phyloP scores from a whole-genome alignment of 345 rosid genomes.

The Psidium friedrichsthalianum region DNA sequence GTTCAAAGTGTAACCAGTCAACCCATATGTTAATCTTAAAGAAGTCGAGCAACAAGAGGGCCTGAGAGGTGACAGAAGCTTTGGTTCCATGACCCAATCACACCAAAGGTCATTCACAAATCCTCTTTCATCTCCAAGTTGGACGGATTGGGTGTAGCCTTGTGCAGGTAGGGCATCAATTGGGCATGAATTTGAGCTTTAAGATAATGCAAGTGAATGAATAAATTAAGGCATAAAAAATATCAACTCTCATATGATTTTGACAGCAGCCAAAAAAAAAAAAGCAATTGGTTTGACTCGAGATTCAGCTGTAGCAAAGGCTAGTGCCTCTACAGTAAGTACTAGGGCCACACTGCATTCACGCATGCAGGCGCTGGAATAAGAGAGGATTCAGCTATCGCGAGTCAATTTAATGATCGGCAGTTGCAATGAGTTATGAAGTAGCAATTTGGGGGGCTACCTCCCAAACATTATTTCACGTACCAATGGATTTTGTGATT shows the following conservation, averaged over 20 bases:
- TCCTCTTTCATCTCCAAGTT: neutral
- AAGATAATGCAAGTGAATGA: neutral
- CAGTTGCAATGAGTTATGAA: neutral
- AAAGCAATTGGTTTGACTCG: neutral
- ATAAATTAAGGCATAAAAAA: neutral
- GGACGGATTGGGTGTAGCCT: neutral
- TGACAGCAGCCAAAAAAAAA: too few relatives aligned
- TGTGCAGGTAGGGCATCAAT: neutral
- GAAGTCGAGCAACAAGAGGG: neutral
- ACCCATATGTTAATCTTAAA: neutral
- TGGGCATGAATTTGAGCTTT: neutral
- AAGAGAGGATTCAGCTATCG: neutral
- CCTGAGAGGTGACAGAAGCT: neutral
- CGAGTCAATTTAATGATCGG: neutral
- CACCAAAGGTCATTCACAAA: neutral
- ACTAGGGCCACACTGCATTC: neutral
- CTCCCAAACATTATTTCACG: neutral
- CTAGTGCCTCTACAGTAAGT: neutral
- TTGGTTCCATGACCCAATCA: neutral
- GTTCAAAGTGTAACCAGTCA: neutral
- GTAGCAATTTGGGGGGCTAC: neutral
- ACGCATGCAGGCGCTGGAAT: neutral
- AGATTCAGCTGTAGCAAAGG: neutral
- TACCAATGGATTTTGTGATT: neutral
- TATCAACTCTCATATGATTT: neutral